Conservation (phyloP, 1,139 yeast species). For the Protomyces lactucae-debilis region DNA sequence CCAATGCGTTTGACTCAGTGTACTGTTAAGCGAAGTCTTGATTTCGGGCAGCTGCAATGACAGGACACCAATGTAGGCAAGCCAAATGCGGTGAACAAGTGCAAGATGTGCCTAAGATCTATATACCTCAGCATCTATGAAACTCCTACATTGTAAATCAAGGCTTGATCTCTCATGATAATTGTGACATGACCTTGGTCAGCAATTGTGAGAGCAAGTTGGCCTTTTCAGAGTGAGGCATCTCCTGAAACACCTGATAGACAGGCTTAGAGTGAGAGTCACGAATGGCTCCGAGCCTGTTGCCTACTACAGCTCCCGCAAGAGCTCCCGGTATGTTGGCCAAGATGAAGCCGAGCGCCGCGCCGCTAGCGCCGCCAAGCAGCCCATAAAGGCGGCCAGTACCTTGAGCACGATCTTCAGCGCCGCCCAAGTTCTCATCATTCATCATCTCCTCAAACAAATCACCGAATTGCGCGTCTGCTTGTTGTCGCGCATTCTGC, state of each 20-base stretch:
- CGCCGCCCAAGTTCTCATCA: slow-evolving; percentile 28
- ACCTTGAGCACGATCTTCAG: neutral
- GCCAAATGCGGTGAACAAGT: too few species aligned
- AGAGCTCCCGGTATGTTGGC: slow-evolving; percentile 34
- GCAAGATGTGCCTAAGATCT: too few species aligned
- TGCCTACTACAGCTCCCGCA: slow-evolving; percentile 34
- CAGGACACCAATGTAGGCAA: too few species aligned
- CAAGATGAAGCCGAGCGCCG: slow-evolving; percentile 33
- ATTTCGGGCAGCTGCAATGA: too few species aligned
- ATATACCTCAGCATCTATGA: too few species aligned
- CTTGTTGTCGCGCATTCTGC: slow-evolving; percentile 24
- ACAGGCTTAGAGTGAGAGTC: slow-evolving; percentile 32
- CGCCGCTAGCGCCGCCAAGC: slow-evolving; percentile 32
- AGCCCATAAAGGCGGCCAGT: slow-evolving; percentile 28
- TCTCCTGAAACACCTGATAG: slow-evolving; percentile 31
- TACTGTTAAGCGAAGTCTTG: too few species aligned
- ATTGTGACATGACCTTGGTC: slow-evolving; percentile 23
- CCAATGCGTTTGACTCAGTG: too few species aligned
- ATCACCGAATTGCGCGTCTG: slow-evolving; percentile 31
- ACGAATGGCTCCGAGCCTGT: slow-evolving; percentile 32
- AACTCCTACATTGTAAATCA: too few species aligned
- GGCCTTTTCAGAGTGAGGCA: slow-evolving; percentile 26
- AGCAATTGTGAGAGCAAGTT: slow-evolving; percentile 14
- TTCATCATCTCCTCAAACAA: slow-evolving; percentile 34
- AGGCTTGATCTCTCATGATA: neutral